phyloP scores from a whole-genome alignment of 805 yeast genomes.

The Candida taoyuanica region DNA sequence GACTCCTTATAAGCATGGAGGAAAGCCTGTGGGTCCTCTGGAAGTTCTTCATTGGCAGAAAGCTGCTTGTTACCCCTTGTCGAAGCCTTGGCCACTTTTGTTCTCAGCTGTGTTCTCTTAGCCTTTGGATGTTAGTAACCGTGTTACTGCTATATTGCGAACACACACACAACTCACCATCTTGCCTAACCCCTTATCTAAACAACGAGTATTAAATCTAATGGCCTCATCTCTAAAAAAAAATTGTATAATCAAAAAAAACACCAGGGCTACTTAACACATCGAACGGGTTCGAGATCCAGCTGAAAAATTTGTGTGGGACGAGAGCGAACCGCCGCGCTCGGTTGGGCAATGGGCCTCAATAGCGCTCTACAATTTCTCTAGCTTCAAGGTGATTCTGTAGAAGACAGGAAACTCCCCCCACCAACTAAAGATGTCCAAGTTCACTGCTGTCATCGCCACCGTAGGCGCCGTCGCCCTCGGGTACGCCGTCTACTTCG shows the following conservation, averaged over 20 bases:
- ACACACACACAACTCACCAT: slow-evolving; percentile 3
- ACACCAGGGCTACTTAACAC: neutral
- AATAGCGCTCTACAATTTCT: no score
- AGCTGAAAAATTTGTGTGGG: slow-evolving; percentile 12
- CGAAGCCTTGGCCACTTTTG: slow-evolving; percentile 30
- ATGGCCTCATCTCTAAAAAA: neutral
- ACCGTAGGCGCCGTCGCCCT: slow-evolving; percentile 43
- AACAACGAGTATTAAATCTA: no score
- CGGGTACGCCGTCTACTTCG: slow-evolving; percentile 86
- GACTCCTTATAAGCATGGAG: slow-evolving; percentile 48
- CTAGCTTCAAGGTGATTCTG: no score
- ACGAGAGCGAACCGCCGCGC: no score
- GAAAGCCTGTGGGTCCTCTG: slow-evolving; percentile 40
- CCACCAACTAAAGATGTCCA: slow-evolving; percentile 24
- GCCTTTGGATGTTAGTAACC: slow-evolving; percentile 12
- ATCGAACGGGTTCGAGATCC: neutral
- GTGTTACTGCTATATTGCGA: no score
- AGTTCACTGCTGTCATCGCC: slow-evolving; percentile 29
- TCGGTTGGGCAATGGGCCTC: no score
- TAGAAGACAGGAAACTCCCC: no score
- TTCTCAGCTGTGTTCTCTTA: slow-evolving; percentile 42
- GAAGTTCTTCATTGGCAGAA: slow-evolving; percentile 18
- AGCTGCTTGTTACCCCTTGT: slow-evolving; percentile 6
- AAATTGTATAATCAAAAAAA: neutral
- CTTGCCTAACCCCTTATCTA: neutral